Evolutionary conservation across 768 basidiomycete genomes (phyloP), one percentile per base, ranked within the genome.

Genomic region (button mushroom (Agaricus bisporus)): DNA sequence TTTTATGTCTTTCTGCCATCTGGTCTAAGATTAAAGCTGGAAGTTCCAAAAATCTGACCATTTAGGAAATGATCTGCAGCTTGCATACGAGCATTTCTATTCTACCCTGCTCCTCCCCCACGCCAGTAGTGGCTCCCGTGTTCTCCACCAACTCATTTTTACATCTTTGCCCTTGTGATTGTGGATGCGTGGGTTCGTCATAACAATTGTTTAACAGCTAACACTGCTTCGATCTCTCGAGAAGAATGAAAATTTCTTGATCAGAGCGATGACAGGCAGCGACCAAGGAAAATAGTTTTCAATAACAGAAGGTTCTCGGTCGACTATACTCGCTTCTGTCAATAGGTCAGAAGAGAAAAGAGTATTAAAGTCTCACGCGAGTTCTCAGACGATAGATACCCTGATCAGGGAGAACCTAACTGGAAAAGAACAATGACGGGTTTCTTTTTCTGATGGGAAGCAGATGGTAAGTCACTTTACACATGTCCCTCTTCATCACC

Each of bases 401-500:
- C 32, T 32, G 11, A 1, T 32, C 32, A 32, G 32, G 32, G 32
- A 32, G 11, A 32, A 11, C 32, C 32, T 32, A 6, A 32, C 32
- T 11, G 3, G 8, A 32, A 32, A 32, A 32, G 32, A 32, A 32
- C 32, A 32, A 32, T 32, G 32, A 32, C 32, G 4, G 32, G 11
- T 32, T 32, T 32, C 11, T 32, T 32, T 48, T 54, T 54, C 53
- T 54, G 46, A 54, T 54, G 46, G 38, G 46, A 37, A 37, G 37
- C 17, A 22, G n/a, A 38, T n/a, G 1, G 18, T 3, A 25, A 25
- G 20, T 26, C 44, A 15, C 10, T n/a, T 45, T n/a, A 48, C 41
- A 54, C 45, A 18, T 17, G 32, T 28, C 39, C 8, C 35, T 52
- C 37, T 22, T 11, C 11, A 28, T 14, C 43, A 38, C 32, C 25